Evolutionary conservation across 225 moss, liverwort and hornwort genomes (phyloP), one percentile per base, ranked within the genome.

Genomic region (Thuidium tamariscinum): DNA sequence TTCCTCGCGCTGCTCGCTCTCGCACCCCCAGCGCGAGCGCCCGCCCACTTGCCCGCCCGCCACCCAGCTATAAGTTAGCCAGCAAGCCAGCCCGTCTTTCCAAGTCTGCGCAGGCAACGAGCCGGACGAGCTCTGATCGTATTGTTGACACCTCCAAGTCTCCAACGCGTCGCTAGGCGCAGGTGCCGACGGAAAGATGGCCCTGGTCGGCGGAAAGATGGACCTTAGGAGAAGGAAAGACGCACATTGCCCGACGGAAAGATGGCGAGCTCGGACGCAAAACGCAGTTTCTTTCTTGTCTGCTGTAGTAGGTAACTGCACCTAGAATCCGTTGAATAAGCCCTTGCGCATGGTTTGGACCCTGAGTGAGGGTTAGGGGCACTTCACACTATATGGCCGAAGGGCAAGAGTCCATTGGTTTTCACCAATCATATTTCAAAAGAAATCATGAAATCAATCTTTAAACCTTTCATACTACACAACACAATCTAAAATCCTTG

Each of bases 111-210:
- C 75, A 63, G 55, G 79, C 49, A 59, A 64, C 80, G 62, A 73
- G 59, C 76, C 57, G 59, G 75, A 32, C 60, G 36, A 56, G 49
- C 84, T 70, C 69, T 52, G 86, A 77, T 88, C 84, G 84, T 41
- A 75, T 89, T 84, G 86, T 81, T 70, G 86, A 84, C 88, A 91
- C n/a, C n/a, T n/a, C n/a, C n/a, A n/a, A n/a, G 81, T 74, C 83
- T 83, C 74, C 44, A 76, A 81, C 87, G 90, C 87, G 84, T 90
- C 87, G 54, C 61, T 9, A 5, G 39, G 63, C 83, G 84, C 52
- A 49, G 59, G 55, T 39, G 84, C 61, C 52, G 88, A 88, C 88
- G 84, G 84, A 88, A 83, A 88, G 88, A 79, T 41, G 76, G 30
- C 67, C 71, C 57, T 69, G 56, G 30, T 84, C 81, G 82, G 79